Evolutionary conservation across 2,329 filamentous ascomycete genomes (phyloP).

Genomic region (Ramichloridium luteum): DNA sequence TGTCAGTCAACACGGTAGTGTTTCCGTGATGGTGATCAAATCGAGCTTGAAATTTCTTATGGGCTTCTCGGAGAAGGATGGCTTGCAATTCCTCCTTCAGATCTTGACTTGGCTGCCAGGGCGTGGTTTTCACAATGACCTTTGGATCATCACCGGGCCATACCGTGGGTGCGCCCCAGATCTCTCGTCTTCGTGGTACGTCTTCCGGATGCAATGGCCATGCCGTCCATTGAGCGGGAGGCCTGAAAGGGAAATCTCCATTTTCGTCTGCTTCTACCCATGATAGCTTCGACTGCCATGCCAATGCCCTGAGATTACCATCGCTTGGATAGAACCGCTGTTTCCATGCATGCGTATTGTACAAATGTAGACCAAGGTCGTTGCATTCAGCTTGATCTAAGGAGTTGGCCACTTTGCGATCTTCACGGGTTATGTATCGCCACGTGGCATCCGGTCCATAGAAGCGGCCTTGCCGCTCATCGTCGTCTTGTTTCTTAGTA

Average conservation of each 20-base stretch:
- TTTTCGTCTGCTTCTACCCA: slow-evolving; percentile 27
- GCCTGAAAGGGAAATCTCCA: slow-evolving; percentile 27
- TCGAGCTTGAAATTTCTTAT: slow-evolving; percentile 35
- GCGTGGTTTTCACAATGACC: slow-evolving; percentile 10
- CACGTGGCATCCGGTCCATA: slow-evolving; percentile 56
- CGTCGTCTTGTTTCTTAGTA: no score
- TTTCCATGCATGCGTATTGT: slow-evolving; percentile 63
- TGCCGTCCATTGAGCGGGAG: slow-evolving; percentile 59
- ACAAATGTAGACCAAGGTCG: slow-evolving; percentile 66
- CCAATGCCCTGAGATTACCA: slow-evolving; percentile 6
- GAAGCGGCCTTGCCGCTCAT: slow-evolving; percentile 50
- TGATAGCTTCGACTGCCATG: slow-evolving; percentile 29
- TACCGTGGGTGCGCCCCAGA: slow-evolving; percentile 28
- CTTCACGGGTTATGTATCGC: slow-evolving; percentile 48
- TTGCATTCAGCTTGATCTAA: slow-evolving; percentile 51
- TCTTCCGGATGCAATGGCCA: slow-evolving; percentile 60
- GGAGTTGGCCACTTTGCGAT: slow-evolving; percentile 50
- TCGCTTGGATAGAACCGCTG: slow-evolving; percentile 25
- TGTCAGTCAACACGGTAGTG: slow-evolving; percentile 2
- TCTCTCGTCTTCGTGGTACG: slow-evolving; percentile 49
- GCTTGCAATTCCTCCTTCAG: slow-evolving; percentile 62
- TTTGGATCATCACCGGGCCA: slow-evolving; percentile 7
- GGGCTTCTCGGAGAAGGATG: slow-evolving; percentile 52
- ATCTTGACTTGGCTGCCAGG: slow-evolving; percentile 42
- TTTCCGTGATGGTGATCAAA: not conserved